Base-by-base conservation (phyloP, 2,329 filamentous ascomycete species). In the Hypoxylon sp. region DNA sequence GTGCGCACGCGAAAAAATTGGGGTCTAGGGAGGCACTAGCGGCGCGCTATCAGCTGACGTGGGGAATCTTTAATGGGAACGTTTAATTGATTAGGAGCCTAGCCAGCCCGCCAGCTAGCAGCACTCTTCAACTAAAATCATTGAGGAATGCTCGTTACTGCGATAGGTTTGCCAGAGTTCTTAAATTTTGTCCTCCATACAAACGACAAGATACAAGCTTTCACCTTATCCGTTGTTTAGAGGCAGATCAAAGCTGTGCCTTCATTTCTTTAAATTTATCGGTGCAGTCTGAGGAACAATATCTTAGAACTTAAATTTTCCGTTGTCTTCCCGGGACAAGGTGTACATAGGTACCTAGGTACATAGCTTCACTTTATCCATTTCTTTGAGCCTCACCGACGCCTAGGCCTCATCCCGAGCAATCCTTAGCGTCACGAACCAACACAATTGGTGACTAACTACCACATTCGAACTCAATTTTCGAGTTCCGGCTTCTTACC, bases 1-100 rank as follows among this genome's bases (percentile, higher is more conserved):
- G 60, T 66, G n/a, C 14, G 41, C n/a, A 71, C 72, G 68, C 71
- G 72, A 63, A 37, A 58, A 64, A 67, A 56, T 30, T 3, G 34
- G 63, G 41, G 45, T 41, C 2, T n/a, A 9, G 5, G 16, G 45
- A 50, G 47, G 48, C 47, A 8, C 47, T 61, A 23, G 14, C 39
- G 75, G 76, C 57, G 80, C 73, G 73, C 66, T 74, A 68, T 74
- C 73, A 74, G 70, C 69, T 74, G 73, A 74, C 61, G 67, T 64
- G 58, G 69, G 63, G 65, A 58, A 50, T 27, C 58, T n/a, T n/a
- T n/a, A n/a, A n/a, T n/a, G n/a, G n/a, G n/a, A n/a, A 27, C 6
- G 25, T 67, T 61, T 69, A 62, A 69, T 66, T 61, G 63, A 63
- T 57, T 37, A 14, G 5, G 12, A 16, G 30, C 48, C 25, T 25